Evolutionary conservation across 306 rosid genomes (phyloP).

Genomic region (Pyrus bretschneideri): DNA sequence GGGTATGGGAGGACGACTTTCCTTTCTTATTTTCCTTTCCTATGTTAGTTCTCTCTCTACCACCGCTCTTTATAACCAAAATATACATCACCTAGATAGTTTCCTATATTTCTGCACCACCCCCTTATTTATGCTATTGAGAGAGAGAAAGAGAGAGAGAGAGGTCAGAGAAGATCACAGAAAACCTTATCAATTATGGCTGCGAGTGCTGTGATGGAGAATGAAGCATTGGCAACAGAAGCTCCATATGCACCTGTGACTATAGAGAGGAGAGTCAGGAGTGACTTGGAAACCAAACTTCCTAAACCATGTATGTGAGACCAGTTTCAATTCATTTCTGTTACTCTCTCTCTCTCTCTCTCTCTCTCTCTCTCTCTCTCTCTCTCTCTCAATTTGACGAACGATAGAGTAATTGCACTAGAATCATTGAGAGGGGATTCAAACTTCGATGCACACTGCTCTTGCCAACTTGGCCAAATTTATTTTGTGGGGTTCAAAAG

Average conservation of each 20-base stretch:
- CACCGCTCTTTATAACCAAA: not conserved
- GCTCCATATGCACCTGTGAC: conserved; percentile 56
- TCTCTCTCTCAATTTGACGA: too few species aligned
- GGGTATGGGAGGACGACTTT: too few species aligned
- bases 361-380: too few species aligned
- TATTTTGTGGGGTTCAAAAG: too few species aligned
- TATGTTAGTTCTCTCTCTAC: not conserved
- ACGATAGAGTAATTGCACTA: too few species aligned
- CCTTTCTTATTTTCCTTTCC: not conserved
- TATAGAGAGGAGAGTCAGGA: conserved; percentile 51
- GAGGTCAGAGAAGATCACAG: too few species aligned
- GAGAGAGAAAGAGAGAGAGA: too few species aligned
- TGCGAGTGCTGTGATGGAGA: conserved; percentile 18
- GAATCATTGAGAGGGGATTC: too few species aligned
- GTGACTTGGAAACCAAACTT: conserved; percentile 58
- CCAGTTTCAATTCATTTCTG: not conserved
- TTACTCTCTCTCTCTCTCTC: too few species aligned
- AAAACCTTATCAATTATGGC: conserved; percentile 26
- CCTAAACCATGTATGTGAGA: conserved; percentile 61
- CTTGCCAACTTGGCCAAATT: too few species aligned
- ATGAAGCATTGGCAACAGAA: conserved; percentile 52
- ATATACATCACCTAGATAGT: not conserved
- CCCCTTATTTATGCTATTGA: too few species aligned
- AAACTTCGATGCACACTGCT: too few species aligned
- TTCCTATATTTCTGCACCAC: not conserved